Evolutionary conservation across 2,329 filamentous ascomycete species (phyloP).

Genomic region (Teratosphaeriaceae sp.): DNA sequence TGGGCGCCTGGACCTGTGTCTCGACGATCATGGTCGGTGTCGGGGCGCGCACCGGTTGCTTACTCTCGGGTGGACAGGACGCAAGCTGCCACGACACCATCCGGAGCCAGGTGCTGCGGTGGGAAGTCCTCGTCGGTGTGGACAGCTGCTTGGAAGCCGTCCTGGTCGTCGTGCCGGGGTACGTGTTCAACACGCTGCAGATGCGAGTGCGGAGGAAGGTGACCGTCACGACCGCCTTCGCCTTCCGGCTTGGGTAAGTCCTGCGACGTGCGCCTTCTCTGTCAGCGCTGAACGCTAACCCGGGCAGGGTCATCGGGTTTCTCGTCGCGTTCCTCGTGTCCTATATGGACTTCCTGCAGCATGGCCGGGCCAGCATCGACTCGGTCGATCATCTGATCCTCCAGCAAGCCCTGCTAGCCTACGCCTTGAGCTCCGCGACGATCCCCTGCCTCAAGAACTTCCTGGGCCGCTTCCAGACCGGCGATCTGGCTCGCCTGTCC

Average conservation of each 20-base stretch:
- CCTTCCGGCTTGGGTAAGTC: background rate
- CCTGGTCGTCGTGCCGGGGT: background rate
- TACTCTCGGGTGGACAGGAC: background rate
- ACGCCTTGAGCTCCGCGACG: background rate
- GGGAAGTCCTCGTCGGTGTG: background rate
- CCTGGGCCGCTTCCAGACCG: conserved; percentile 4
- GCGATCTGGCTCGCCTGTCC: background rate
- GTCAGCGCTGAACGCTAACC: too few species aligned
- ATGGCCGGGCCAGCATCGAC: background rate
- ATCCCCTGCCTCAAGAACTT: conserved; percentile 4
- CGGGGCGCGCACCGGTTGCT: background rate
- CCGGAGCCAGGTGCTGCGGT: background rate
- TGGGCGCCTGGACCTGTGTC: background rate
- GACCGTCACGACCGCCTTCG: background rate
- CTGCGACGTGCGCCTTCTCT: too few species aligned
- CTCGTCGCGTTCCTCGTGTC: conserved; percentile 3
- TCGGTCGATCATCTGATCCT: background rate
- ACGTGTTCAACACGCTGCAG: background rate
- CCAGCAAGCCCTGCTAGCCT: conserved; percentile 1
- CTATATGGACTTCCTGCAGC: conserved; percentile 1
- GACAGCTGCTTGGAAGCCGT: conserved; percentile 1
- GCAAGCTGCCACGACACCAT: background rate
- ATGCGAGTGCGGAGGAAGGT: background rate
- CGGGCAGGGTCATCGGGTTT: background rate
- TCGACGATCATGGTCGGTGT: background rate